phyloP scores from a whole-genome alignment of 352 stramenopile genomes.

The Detonula confervacea region DNA sequence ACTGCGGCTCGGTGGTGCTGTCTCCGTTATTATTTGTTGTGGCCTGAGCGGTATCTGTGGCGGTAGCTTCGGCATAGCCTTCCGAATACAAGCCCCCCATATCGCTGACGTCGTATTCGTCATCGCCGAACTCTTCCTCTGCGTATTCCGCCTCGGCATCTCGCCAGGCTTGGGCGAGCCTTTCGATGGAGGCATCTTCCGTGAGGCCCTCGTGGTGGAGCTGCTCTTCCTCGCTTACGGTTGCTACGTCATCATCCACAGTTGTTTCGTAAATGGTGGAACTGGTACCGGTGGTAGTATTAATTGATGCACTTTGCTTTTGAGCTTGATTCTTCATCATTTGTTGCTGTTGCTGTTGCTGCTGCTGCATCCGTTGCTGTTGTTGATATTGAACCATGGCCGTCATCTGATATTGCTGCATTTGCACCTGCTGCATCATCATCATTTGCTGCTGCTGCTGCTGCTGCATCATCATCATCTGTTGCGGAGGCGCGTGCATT shows the following conservation, averaged over 20 bases:
- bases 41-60: not conserved
- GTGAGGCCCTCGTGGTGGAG: conserved; percentile 39
- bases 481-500: conserved; percentile 6
- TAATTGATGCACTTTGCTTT: not conserved
- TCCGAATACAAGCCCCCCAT: conserved; percentile 37
- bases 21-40: not conserved
- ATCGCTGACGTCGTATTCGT: conserved; percentile 47
- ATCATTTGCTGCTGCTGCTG: conserved; percentile 33
- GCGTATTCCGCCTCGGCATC: conserved; percentile 51
- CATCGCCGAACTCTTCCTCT: conserved; percentile 26
- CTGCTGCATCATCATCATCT: conserved; percentile 25
- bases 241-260: conserved; percentile 39
- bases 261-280: not conserved
- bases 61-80: not conserved
- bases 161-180: conserved; percentile 43
- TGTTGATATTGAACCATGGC: conserved; percentile 41
- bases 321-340: conserved; percentile 5
- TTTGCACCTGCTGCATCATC: conserved; percentile 42
- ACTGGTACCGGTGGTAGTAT: conserved; percentile 11
- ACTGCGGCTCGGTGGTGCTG: conserved; percentile 14
- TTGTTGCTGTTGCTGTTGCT: conserved; percentile 28
- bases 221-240: conserved; percentile 26
- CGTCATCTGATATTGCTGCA: conserved; percentile 41
- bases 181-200: conserved; percentile 42
- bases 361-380: conserved; percentile 17